phyloP scores from a whole-genome alignment of 495 filamentous ascomycete species.

The Parathielavia hyrcaniae region DNA sequence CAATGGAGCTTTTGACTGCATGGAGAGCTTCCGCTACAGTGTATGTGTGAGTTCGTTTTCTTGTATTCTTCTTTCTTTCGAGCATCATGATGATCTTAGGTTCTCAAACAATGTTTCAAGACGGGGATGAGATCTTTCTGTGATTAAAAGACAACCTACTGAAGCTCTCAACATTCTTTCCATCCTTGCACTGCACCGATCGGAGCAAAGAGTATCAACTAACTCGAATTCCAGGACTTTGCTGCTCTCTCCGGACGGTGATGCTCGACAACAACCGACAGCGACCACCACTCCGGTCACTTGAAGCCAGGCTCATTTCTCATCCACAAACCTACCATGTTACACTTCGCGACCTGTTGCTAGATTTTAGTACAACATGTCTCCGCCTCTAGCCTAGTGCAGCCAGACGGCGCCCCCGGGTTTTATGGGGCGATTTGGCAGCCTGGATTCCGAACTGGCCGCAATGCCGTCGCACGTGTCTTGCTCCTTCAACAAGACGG shows the following conservation, averaged over 20 bases:
- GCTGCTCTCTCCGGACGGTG: too few species aligned
- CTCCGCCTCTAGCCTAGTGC: constrained; percentile 14
- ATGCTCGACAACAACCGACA: background rate
- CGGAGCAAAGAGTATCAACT: background rate
- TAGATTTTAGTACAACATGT: background rate
- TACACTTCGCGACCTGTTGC: too few species aligned
- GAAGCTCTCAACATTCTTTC: background rate
- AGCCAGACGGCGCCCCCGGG: constrained; percentile 8
- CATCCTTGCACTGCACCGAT: background rate
- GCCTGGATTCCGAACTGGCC: constrained; percentile 12
- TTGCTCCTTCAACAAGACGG: constrained; percentile 29
- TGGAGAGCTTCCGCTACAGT: too few species aligned
- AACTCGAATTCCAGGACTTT: background rate
- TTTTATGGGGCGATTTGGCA: constrained; percentile 14
- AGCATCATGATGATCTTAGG: constrained; percentile 13
- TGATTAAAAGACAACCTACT: constrained; percentile 17
- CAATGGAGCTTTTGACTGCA: too few species aligned
- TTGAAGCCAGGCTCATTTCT: too few species aligned
- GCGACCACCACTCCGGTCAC: too few species aligned
- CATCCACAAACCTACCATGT: background rate
- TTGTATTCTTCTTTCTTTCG: background rate
- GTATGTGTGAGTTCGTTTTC: too few species aligned
- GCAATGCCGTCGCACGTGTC: constrained; percentile 20
- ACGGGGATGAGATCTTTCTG: constrained; percentile 14
- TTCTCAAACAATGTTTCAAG: constrained; percentile 17